phyloP scores from a whole-genome alignment of 495 filamentous ascomycete species.

The Gamarada debralockiae region DNA sequence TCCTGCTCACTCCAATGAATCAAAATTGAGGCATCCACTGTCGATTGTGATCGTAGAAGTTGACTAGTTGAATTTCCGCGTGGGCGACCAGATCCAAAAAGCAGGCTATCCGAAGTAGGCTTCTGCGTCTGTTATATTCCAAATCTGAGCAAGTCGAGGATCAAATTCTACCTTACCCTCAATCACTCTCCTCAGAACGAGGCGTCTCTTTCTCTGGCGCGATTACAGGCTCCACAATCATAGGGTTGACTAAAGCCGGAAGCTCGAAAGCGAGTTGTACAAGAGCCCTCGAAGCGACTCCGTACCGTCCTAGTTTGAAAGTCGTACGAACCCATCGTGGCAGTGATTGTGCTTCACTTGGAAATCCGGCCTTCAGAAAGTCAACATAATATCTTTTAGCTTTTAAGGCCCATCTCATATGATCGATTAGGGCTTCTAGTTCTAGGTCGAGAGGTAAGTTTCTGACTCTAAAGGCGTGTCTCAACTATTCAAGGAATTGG shows the following conservation, averaged over 20 bases:
- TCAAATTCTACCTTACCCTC: constrained; percentile 3
- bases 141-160: constrained; percentile 10
- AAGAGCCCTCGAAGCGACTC: constrained; percentile 21
- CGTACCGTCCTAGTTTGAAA: constrained; percentile 24
- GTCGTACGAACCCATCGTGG: constrained; percentile 16
- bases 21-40: constrained; percentile 9
- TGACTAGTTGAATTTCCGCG: constrained; percentile 18
- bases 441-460: constrained; percentile 2
- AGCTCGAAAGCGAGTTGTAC: constrained; percentile 10
- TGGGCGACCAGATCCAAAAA: constrained; percentile 10
- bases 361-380: constrained; percentile 12
- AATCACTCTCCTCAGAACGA: not conserved
- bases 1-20: constrained; percentile 23
- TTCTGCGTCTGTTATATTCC: constrained; percentile 12
- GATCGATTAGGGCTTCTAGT: constrained; percentile 1
- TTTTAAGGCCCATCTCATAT: constrained; percentile 17
- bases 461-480: not conserved
- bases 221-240: constrained; percentile 14
- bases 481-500: constrained; percentile 20
- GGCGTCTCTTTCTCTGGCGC: constrained; percentile 13
- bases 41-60: constrained; percentile 22
- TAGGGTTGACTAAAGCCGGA: constrained; percentile 16
- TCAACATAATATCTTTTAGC: constrained; percentile 11
- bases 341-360: constrained; percentile 2
- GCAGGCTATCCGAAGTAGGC: constrained; percentile 12